Percentiles rank a stretch among this genome's conserved stretches.
phyloP scores from a whole-genome alignment of 2,329 filamentous ascomycete species.

The Colletotrichum sp. region DNA sequence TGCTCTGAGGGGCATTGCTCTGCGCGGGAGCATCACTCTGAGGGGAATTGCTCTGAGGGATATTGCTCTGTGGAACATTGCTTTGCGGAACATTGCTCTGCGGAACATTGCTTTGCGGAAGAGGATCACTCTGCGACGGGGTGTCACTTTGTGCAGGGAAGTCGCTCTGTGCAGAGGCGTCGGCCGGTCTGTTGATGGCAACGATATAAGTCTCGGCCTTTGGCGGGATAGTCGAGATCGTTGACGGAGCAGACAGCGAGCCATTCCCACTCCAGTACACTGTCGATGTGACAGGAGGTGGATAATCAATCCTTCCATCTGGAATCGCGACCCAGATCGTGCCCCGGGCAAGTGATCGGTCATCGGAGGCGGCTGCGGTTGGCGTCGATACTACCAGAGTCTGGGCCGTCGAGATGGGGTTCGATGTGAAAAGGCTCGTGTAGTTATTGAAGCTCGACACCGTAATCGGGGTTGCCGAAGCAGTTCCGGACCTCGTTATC shows the following conservation, averaged over 20 bases:
- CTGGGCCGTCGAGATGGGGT: slow-evolving; percentile 1
- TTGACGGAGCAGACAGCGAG: background rate
- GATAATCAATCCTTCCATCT: background rate
- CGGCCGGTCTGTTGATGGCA: background rate
- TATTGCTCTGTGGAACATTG: background rate
- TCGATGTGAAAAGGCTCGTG: background rate
- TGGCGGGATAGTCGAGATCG: slow-evolving; percentile 10
- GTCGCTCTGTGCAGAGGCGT: background rate
- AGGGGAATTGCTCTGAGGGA: background rate
- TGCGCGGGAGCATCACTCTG: background rate
- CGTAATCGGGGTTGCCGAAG: background rate
- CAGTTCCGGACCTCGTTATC: background rate
- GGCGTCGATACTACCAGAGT: slow-evolving; percentile 6
- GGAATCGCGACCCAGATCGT: slow-evolving; percentile 12
- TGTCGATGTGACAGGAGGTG: background rate
- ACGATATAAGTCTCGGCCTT: background rate
- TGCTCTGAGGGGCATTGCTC: background rate
- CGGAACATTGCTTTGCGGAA: background rate
- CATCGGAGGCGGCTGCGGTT: background rate
- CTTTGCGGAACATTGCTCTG: background rate
- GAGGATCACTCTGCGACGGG: background rate
- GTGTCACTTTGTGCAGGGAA: background rate
- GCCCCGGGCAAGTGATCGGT: background rate
- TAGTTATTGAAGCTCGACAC: background rate
- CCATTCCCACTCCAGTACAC: background rate